These are phyloP conservation scores for Plasmodium sp. DNA, from an alignment of 169 alveolate species.

Conservation along the genomic window DNA sequence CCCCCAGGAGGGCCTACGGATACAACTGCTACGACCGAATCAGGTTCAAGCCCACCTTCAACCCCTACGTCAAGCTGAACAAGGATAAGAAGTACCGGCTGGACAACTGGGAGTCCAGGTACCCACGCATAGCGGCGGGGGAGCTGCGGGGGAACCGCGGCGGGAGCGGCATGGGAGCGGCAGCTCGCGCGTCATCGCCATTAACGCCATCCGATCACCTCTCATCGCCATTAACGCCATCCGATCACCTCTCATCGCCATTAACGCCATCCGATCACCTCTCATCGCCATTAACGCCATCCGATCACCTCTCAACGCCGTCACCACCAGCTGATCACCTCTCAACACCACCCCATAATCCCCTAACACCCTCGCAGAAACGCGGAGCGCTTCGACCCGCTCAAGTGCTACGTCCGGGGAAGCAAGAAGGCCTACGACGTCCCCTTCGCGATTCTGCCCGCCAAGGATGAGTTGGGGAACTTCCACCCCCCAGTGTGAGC, in stretches of 20 bases:
- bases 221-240: too few species aligned
- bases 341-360: not conserved
- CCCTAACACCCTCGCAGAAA: conserved; percentile 73
- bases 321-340: too few species aligned
- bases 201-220: too few species aligned
- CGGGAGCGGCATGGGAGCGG: not conserved
- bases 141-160: too few species aligned
- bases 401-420: conserved; percentile 87
- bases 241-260: too few species aligned
- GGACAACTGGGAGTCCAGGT: conserved; percentile 92
- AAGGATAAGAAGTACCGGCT: conserved; percentile 87
- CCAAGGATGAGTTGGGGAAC: conserved; percentile 91
- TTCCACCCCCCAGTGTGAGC: conserved; percentile 90
- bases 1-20: conserved; percentile 90
- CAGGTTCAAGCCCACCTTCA: conserved; percentile 88
- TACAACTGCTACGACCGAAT: conserved; percentile 87
- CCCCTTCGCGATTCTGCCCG: conserved; percentile 86
- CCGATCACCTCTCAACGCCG: too few species aligned
- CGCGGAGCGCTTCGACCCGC: conserved; percentile 89
- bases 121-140: not conserved
- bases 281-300: too few species aligned
- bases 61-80: conserved; percentile 88
- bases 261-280: too few species aligned
- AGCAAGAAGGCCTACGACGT: conserved; percentile 86
- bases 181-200: not conserved